A percentile compares a stretch with the other conserved stretches of the same genome.
Conservation (phyloP, 352 stramenopile species). For the Globisporangium iwayamae region DNA sequence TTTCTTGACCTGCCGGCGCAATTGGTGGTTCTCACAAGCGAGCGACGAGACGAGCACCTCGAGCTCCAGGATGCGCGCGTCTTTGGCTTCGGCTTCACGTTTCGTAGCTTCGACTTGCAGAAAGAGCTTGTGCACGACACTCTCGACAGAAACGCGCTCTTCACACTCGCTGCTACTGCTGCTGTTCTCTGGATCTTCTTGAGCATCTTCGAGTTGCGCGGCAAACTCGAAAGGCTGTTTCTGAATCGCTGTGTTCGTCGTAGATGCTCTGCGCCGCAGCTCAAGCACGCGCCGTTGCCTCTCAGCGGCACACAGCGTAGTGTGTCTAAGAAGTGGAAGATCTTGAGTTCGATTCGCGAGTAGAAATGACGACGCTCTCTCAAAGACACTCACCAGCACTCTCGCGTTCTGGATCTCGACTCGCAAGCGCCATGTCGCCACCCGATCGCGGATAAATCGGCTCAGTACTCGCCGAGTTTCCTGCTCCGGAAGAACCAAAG, state of each 20-base stretch:
- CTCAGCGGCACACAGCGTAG: neutral
- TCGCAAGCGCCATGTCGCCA: conserved; percentile 17
- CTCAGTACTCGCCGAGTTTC: conserved; percentile 1
- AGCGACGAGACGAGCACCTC: conserved; percentile 20
- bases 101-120: conserved; percentile 18
- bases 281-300: conserved; percentile 9
- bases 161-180: conserved; percentile 16
- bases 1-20: neutral
- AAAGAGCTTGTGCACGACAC: conserved; percentile 31
- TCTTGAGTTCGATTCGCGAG: neutral
- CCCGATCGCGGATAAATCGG: conserved; percentile 17
- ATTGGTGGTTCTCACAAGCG: conserved; percentile 13
- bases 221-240: neutral
- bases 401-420: conserved; percentile 9
- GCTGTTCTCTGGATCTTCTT: conserved; percentile 1
- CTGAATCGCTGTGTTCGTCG: neutral
- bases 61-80: conserved; percentile 23
- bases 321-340: neutral
- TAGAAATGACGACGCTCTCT: neutral
- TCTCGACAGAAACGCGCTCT: conserved; percentile 28
- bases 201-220: neutral
- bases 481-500: neutral
- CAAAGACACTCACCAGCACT: conserved; percentile 19
- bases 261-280: neutral
- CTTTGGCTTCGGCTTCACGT: conserved; percentile 9